These are phyloP conservation scores for Monosporascus sp. DNA, from an alignment of 2,329 filamentous ascomycete genomes.

Conservation along the genomic window DNA sequence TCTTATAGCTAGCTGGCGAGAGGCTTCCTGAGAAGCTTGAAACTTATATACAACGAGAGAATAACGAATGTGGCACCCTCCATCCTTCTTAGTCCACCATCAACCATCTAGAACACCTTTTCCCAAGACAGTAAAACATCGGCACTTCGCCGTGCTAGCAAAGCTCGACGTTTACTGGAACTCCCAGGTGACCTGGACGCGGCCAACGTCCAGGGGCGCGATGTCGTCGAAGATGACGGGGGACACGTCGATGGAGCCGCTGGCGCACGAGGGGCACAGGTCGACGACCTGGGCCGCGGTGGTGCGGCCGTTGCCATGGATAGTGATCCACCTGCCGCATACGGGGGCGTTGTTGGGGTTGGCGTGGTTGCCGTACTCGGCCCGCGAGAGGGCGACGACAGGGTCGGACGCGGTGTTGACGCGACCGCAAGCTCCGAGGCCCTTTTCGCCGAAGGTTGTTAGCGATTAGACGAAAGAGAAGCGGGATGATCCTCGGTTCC, in stretches of 20 bases:
- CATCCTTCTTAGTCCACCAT: too few species aligned
- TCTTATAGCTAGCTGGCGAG: too few species aligned
- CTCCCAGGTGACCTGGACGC: constrained; percentile 17
- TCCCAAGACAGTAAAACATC: too few species aligned
- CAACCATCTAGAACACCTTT: too few species aligned
- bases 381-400: constrained; percentile 19
- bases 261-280: constrained; percentile 20
- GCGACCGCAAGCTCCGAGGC: constrained; percentile 17
- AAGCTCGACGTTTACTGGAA: constrained; percentile 2
- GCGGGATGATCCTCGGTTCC: neutral
- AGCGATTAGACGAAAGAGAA: neutral
- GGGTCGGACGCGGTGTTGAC: constrained; percentile 11
- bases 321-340: constrained; percentile 20
- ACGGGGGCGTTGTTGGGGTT: constrained; percentile 10
- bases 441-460: neutral
- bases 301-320: constrained; percentile 17
- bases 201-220: constrained; percentile 6
- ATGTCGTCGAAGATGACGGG: constrained; percentile 17
- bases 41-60: too few species aligned
- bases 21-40: too few species aligned
- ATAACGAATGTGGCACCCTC: too few species aligned
- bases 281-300: constrained; percentile 20
- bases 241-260: constrained; percentile 21
- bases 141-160: too few species aligned
- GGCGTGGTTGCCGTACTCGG: constrained; percentile 12